phyloP scores from a whole-genome alignment of 768 basidiomycete species.

The Leccinellum luteum region DNA sequence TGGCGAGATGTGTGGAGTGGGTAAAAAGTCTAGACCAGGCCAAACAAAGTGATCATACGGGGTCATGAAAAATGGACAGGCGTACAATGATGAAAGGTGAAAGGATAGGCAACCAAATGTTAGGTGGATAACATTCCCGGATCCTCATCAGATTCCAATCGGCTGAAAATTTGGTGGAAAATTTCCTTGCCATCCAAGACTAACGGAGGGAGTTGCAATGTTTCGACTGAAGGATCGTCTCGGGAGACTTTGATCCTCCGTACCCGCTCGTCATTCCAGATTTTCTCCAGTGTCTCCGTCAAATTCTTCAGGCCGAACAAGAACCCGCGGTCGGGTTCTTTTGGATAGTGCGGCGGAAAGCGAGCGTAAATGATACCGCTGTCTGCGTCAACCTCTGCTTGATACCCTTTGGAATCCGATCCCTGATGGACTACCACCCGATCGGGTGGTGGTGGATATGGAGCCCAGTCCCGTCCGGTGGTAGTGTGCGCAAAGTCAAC shows the following conservation, averaged over 20 bases:
- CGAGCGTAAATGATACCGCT: slow-evolving; percentile 86
- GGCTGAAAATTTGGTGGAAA: slow-evolving; percentile 69
- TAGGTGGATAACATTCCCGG: slow-evolving; percentile 76
- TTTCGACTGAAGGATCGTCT: slow-evolving; percentile 49
- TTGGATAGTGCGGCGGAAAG: slow-evolving; percentile 90
- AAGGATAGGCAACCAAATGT: slow-evolving; percentile 4
- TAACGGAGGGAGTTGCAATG: slow-evolving; percentile 59
- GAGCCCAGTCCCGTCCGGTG: slow-evolving; percentile 88
- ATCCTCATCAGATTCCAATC: slow-evolving; percentile 52
- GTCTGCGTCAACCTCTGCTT: slow-evolving; percentile 76
- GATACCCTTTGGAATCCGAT: slow-evolving; percentile 70
- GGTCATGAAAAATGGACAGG: neutral
- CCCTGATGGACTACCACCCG: slow-evolving; percentile 42
- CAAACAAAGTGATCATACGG: neutral
- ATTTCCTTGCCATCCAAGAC: slow-evolving; percentile 74
- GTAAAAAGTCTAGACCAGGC: slow-evolving; percentile 12
- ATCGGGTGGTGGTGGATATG: slow-evolving; percentile 50
- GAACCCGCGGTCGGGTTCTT: slow-evolving; percentile 92
- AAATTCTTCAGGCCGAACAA: slow-evolving; percentile 86
- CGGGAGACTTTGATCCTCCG: slow-evolving; percentile 61
- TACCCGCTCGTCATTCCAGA: slow-evolving; percentile 86
- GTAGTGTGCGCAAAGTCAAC: slow-evolving; percentile 99
- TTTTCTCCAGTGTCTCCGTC: slow-evolving; percentile 68
- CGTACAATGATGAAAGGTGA: neutral
- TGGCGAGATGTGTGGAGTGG: slow-evolving; percentile 1